Evolutionary conservation across 768 basidiomycete species (phyloP), one percentile per base, ranked within the genome.

Genomic region (button mushroom (Agaricus bisporus)): DNA sequence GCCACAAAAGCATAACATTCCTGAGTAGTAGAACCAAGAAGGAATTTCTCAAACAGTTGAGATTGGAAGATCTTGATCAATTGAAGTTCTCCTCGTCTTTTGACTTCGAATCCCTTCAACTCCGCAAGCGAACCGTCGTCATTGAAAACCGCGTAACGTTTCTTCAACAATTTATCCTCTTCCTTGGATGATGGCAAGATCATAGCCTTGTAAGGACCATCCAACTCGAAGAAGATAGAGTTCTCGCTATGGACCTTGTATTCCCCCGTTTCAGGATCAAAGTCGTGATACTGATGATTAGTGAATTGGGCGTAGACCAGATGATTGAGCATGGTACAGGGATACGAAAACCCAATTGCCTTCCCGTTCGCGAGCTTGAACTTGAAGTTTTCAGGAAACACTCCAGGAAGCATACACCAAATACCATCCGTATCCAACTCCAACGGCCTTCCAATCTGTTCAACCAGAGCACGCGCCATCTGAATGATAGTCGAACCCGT

Each of bases 61-160:
- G 92, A 91, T 66, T 99, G 97, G 80, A 99, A 99, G 60, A 94
- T 95, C 72, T 99, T 99, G 85, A 99, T 95, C 63, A 98, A 83
- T 65, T 98, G 95, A 36, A 98, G 77, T 66, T 99, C 97, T 36
- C 95, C 97, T 52, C 97, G 83, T 51, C 97, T 87, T 70, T 99
- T 99, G 59, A 98, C 93, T 68, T 98, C 97, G 72, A 99, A 99
- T 0, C 97, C 97, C 66, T 99, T 98, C 67, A 99, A 73, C 68
- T 99, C 97, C 7, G 97, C 97, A n/a, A 99, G 79, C 14, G 88
- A 88, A 1, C 95, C 95, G 61, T 99, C 95, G 58, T 95, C 92
- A 61, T 98, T 95, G 74, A 98, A 98, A 8, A 99, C 97, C 5
- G 97, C 97, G 62, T 98, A 99, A 47, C 97, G 88, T 69, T 99